Evolutionary conservation across 2,329 filamentous ascomycete species (phyloP).

Genomic region (Epicoccum sorghinum): DNA sequence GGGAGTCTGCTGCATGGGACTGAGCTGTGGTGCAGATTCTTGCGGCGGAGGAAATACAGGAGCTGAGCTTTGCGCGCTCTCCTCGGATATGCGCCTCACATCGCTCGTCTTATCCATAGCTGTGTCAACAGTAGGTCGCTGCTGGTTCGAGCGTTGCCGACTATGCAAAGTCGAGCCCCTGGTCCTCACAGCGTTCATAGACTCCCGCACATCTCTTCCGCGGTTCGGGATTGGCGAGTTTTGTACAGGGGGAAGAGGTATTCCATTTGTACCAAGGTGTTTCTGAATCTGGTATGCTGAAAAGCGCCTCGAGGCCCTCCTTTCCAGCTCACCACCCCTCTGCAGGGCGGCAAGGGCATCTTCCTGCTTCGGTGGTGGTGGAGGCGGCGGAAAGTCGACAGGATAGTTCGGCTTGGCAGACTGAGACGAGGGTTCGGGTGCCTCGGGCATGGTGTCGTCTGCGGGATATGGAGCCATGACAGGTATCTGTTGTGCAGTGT

Average conservation of each 20-base stretch:
- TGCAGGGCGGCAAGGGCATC: constrained; percentile 91
- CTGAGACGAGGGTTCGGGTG: constrained; percentile 36
- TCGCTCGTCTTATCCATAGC: constrained; percentile 63
- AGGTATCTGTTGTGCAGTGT: constrained; percentile 76
- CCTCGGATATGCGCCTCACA: constrained; percentile 66
- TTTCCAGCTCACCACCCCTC: constrained; percentile 88
- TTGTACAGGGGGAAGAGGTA: constrained; percentile 80
- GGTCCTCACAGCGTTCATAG: constrained; percentile 73
- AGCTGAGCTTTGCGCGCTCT: constrained; percentile 53
- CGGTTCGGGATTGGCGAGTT: constrained; percentile 84
- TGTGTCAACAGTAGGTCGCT: constrained; percentile 59
- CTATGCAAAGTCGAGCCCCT: constrained; percentile 62
- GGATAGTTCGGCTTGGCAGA: constrained; percentile 51
- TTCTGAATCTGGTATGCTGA: constrained; percentile 98
- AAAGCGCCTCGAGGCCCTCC: constrained; percentile 89
- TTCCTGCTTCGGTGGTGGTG: constrained; percentile 81
- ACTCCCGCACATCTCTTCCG: constrained; percentile 82
- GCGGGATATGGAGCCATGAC: constrained; percentile 76
- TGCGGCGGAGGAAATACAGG: constrained; percentile 44
- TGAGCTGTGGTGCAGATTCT: constrained; percentile 40
- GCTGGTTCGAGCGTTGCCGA: constrained; percentile 57
- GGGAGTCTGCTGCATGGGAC: constrained; percentile 60
- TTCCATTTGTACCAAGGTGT: constrained; percentile 83
- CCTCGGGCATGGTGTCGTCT: constrained; percentile 58
- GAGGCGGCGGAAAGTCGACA: constrained; percentile 71